phyloP scores from a whole-genome alignment of 495 filamentous ascomycete species.

The Podospora fimiseda region DNA sequence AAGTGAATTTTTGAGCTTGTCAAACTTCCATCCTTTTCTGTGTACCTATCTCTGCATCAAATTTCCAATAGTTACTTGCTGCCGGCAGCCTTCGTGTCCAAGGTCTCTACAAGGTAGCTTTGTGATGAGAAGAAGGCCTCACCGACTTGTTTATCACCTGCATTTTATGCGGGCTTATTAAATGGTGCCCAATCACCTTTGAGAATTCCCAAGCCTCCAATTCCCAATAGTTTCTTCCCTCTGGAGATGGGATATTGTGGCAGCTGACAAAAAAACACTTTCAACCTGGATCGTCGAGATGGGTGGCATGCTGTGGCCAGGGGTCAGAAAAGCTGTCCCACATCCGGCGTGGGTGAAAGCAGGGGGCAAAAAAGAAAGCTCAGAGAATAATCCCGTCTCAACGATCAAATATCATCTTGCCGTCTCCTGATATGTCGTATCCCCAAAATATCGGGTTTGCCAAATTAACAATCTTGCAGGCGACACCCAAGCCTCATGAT shows the following conservation, averaged over 20 bases:
- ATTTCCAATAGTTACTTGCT: no score
- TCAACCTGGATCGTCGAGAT: no score
- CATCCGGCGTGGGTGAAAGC: not conserved
- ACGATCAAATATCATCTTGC: not conserved
- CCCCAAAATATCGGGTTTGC: slow-evolving; percentile 1
- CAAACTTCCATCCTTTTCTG: no score
- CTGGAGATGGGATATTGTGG: not conserved
- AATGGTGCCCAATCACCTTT: no score
- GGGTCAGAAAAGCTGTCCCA: not conserved
- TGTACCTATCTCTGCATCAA: no score
- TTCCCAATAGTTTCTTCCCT: slow-evolving; percentile 3
- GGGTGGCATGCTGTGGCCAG: not conserved
- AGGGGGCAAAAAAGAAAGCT: not conserved
- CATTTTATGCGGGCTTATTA: no score
- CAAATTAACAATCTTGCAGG: slow-evolving; percentile 8
- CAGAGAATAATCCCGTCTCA: not conserved
- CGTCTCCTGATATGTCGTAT: not conserved
- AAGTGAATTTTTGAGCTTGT: no score
- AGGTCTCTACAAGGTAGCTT: slow-evolving; percentile 9
- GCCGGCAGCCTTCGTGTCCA: not conserved
- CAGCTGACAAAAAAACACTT: no score
- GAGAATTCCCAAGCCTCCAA: no score
- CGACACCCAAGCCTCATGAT: not conserved
- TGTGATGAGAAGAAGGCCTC: slow-evolving; percentile 5
- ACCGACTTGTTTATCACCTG: slow-evolving; percentile 16